These are phyloP conservation scores for Serendipita sp. DNA, from an alignment of 768 basidiomycete species.

Conservation along the genomic window DNA sequence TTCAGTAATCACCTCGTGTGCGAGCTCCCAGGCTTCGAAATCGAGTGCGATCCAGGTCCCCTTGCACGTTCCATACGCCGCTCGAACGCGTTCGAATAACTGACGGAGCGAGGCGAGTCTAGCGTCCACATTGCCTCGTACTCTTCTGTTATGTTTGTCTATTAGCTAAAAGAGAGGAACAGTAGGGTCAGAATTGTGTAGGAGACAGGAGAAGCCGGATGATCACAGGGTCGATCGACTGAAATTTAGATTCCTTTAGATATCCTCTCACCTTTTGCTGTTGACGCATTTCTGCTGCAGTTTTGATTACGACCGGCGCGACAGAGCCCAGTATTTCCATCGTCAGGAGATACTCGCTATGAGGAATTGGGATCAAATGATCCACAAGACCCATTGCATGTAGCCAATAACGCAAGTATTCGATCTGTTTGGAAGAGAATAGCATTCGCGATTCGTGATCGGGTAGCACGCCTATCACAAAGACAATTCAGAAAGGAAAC, in stretches of 20 bases:
- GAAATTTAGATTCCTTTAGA: background rate
- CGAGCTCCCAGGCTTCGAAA: constrained; percentile 70
- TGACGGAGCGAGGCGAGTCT: constrained; percentile 38
- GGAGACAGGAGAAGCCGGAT: background rate
- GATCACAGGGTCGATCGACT: background rate
- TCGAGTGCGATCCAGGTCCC: constrained; percentile 68
- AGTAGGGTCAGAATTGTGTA: background rate
- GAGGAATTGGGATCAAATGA: constrained; percentile 50
- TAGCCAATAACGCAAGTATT: constrained; percentile 74
- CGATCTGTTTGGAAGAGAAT: constrained; percentile 70
- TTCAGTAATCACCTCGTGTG: constrained; percentile 59
- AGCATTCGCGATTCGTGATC: constrained; percentile 64
- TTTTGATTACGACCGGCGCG: constrained; percentile 38
- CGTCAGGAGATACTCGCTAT: constrained; percentile 58
- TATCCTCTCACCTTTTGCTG: constrained; percentile 37
- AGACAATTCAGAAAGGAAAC: background rate
- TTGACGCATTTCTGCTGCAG: constrained; percentile 36
- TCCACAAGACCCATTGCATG: constrained; percentile 54
- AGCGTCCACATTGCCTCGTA: constrained; percentile 42
- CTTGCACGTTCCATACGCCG: constrained; percentile 41
- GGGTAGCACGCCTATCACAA: constrained; percentile 37
- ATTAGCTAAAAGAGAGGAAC: constrained; percentile 32
- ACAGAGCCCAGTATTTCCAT: constrained; percentile 39
- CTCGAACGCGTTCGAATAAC: constrained; percentile 50
- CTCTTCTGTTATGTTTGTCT: constrained; percentile 62